Evolutionary conservation across 148 eudicot genomes (phyloP).

Genomic region (Suaeda aralocaspica): DNA sequence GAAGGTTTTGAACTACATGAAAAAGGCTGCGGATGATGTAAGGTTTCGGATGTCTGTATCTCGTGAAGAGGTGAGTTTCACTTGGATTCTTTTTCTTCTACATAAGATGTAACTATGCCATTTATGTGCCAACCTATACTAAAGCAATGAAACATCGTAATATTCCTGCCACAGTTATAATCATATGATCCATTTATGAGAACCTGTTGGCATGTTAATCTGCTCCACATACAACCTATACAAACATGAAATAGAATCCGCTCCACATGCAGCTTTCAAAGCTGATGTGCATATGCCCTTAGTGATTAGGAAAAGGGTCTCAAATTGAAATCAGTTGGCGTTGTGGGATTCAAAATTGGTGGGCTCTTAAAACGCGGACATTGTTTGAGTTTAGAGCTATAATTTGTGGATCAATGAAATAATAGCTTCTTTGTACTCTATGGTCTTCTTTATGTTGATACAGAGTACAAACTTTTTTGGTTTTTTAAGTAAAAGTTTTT

Average conservation of each 20-base stretch:
- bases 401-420: background rate
- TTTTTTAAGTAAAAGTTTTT: too few relatives aligned
- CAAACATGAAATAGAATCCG: background rate
- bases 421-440: background rate
- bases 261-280: background rate
- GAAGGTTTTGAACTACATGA: conserved; percentile 90
- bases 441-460: background rate
- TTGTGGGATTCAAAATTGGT: background rate
- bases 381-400: too few relatives aligned
- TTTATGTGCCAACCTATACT: too few relatives aligned
- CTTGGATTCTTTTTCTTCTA: conserved; percentile 2
- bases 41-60: conserved; percentile 79
- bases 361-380: too few relatives aligned
- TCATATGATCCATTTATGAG: background rate
- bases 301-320: background rate
- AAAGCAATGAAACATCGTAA: too few relatives aligned
- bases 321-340: background rate
- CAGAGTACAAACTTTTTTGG: too few relatives aligned
- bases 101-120: too few relatives aligned
- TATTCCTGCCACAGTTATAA: background rate
- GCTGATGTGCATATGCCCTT: background rate
- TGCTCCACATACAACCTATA: background rate
- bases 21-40: conserved; percentile 77
- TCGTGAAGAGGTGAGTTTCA: conserved; percentile 77
- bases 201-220: background rate